Conservation (phyloP, 768 basidiomycete species). For the Amanita pseudoporphyria region DNA sequence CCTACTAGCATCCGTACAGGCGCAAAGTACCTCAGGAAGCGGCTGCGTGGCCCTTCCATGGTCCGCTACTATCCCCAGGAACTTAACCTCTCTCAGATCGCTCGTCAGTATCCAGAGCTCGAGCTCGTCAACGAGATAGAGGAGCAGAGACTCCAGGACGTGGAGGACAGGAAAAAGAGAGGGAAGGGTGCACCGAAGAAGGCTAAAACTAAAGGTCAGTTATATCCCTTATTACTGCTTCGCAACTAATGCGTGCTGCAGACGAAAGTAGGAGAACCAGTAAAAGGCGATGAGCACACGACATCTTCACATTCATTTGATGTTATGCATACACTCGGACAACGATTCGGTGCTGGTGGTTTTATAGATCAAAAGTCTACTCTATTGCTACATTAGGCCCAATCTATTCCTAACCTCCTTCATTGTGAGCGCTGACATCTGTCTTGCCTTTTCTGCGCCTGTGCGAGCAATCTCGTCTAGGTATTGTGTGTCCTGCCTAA, state of each 20-base stretch:
- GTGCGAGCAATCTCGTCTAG: slow-evolving; percentile 49
- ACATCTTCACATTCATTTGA: too few relatives aligned
- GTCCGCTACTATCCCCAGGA: slow-evolving; percentile 67
- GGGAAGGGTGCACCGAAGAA: slow-evolving; percentile 83
- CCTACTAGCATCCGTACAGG: slow-evolving; percentile 76
- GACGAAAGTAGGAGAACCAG: slow-evolving; percentile 7
- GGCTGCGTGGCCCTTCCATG: slow-evolving; percentile 83
- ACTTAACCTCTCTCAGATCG: slow-evolving; percentile 45
- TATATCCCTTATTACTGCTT: background rate
- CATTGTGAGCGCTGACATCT: slow-evolving; percentile 56
- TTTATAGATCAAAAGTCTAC: too few relatives aligned
- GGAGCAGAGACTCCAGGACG: slow-evolving; percentile 56
- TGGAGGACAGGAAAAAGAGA: slow-evolving; percentile 58
- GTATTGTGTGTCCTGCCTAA: slow-evolving; percentile 51
- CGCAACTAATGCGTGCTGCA: background rate
- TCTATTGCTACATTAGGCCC: slow-evolving; percentile 29
- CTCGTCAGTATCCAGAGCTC: slow-evolving; percentile 42
- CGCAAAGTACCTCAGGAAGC: slow-evolving; percentile 80
- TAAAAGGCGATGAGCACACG: slow-evolving; percentile 7
- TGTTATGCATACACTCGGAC: background rate
- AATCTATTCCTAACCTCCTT: slow-evolving; percentile 54
- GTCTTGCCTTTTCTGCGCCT: slow-evolving; percentile 57
- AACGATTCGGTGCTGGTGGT: too few relatives aligned
- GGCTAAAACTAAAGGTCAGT: slow-evolving; percentile 57
- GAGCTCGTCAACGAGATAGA: slow-evolving; percentile 60